A percentile compares a stretch with the other conserved stretches of the same genome.
phyloP scores from a whole-genome alignment of 2,329 filamentous ascomycete genomes.

The Hymenoscyphus fraxineus region DNA sequence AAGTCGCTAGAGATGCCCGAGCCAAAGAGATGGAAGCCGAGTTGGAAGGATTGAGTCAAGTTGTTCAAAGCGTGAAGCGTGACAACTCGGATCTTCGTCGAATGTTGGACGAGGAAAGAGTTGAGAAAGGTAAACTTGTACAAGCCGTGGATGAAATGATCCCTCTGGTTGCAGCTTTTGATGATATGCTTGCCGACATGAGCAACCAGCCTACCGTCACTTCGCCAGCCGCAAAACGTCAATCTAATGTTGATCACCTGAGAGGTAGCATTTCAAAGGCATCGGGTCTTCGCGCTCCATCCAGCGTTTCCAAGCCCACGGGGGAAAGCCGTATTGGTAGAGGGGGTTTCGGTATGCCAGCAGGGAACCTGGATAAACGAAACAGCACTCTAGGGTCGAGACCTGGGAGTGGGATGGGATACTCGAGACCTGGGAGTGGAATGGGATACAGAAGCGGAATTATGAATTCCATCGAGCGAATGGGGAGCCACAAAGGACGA shows the following conservation, averaged over 20 bases:
- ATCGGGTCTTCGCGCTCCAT: slow-evolving; percentile 60
- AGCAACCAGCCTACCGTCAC: slow-evolving; percentile 26
- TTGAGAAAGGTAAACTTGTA: slow-evolving; percentile 82
- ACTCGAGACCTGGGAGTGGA: slow-evolving; percentile 32
- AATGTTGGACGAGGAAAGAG: slow-evolving; percentile 68
- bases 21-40: slow-evolving; percentile 73
- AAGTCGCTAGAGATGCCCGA: slow-evolving; percentile 68
- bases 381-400: slow-evolving; percentile 29
- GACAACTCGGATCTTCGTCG: slow-evolving; percentile 64
- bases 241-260: slow-evolving; percentile 44
- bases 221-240: slow-evolving; percentile 26
- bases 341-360: slow-evolving; percentile 28
- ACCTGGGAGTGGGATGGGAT: slow-evolving; percentile 36
- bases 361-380: slow-evolving; percentile 25
- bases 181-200: slow-evolving; percentile 34
- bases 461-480: slow-evolving; percentile 82
- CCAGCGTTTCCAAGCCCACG: slow-evolving; percentile 38
- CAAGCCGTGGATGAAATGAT: slow-evolving; percentile 82
- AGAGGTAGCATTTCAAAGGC: slow-evolving; percentile 52
- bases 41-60: slow-evolving; percentile 68
- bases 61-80: slow-evolving; percentile 64
- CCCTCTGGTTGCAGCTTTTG: slow-evolving; percentile 53
- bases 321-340: slow-evolving; percentile 46
- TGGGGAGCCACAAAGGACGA: slow-evolving; percentile 58
- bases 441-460: slow-evolving; percentile 60